Evolutionary conservation across 306 rosid genomes (phyloP), one percentile per base, ranked within the genome.

Genomic region (Dryas alaskensis): DNA sequence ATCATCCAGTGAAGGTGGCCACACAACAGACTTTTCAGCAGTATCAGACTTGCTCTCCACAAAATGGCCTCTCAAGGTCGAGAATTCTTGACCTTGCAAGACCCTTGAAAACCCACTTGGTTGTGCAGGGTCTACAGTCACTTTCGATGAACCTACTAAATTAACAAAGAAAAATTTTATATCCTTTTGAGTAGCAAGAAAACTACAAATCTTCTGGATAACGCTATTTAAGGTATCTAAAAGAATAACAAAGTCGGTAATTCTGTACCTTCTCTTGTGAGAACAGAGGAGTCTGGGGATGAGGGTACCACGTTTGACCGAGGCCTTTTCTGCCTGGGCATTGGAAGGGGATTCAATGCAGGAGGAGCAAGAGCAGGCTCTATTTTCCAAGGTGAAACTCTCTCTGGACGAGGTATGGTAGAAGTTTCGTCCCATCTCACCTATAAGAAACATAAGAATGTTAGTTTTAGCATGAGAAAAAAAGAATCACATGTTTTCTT

Each of bases 401-500:
- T 94, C 73, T 94, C 99, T 0, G 99, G 99, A 27, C 97, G 99
- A 69, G 96, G 86, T 75, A 89, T 81, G 31, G 88, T 80, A 19
- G 96, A 92, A 61, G 92, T 94, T 78, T 94, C 99, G 67, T 94
- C 99, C 99, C 99, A 94, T 85, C 93, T 86, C 87, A 92, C 98
- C 98, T 92, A 72, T 44, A 88, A 70, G 75, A 75, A 75, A 74
- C 51, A 51, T 65, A 76, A 72, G 17, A 55, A 31, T 0, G 37
- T 44, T 31, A 22, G 47, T 17, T 55, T 64, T 50, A 17, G 67
- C 58, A 40, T 61, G 58, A 43, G 71, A 10, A 39, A 16, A 50
- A 7, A 11, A 57, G 19, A 4, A 14, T 49, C 43, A 2, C 67
- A 11, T 52, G 62, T 44, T 13, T 43, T 58, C 61, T 52, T 19